Evolutionary conservation across 441 rosid species (phyloP), one percentile per base, ranked within the genome.

Genomic region (Corymbia citriodora): DNA sequence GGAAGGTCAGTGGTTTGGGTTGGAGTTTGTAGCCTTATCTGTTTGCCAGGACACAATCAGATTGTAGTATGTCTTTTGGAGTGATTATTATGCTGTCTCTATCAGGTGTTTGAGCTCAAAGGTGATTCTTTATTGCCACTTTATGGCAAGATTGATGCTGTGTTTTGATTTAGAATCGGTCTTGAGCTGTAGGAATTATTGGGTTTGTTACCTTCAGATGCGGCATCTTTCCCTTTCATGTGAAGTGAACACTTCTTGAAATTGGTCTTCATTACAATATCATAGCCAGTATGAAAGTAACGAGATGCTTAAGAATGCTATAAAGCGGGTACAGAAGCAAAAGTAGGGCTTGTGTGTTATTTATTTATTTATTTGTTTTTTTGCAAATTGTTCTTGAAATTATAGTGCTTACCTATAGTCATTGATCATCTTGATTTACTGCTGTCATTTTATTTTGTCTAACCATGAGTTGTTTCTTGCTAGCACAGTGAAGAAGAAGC

Each of bases 401-500:
- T 53, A 13, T 49, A 10, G 27, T 16, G 33, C 50, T 48, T n/a
- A 23, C 54, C 48, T 2, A 25, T 61, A 52, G 54, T 57, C 19
- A 17, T n/a, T 89, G 21, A 5, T 40, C 33, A 29, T 48, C 40
- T 18, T n/a, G 36, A 59, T 36, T 12, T 45, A 52, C 81, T 87
- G 13, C 18, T 83, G 55, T 55, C 50, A 23, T 86, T 14, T 19
- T 88, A 25, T 13, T 36, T 57, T 9, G 55, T 57, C 63, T 10
- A 4, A 36, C 61, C 31, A 9, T 19, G 3, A 87, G 23, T 87
- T 48, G 29, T 59, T 55, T 36, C 50, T 91, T 53, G n/a, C 53
- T 36, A 17, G 63, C 83, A 65, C 94, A 98, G 99, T 87, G 99
- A 96, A 93, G 96, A 97, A 40, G 97, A 97, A 92, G 99, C 99